phyloP scores from a whole-genome alignment of 179 eudicot genomes.

The Heliamphora pulchella region DNA sequence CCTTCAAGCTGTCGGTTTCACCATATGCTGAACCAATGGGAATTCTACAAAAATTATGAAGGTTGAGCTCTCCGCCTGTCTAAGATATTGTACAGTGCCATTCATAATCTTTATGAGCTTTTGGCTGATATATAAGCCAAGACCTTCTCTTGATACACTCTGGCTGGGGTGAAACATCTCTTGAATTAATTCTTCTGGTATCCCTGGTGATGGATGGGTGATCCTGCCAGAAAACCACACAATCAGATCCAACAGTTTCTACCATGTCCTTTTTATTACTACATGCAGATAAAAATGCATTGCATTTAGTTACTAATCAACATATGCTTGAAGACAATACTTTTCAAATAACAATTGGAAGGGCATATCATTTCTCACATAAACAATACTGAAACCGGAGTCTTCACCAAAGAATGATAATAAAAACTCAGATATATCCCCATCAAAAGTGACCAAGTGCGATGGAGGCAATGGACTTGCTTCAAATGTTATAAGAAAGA shows the following conservation, averaged over 20 bases:
- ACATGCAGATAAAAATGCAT: neutral
- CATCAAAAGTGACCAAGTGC: neutral
- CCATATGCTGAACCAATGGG: constrained; percentile 37
- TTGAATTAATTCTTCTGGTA: constrained; percentile 62
- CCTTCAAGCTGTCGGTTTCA: neutral
- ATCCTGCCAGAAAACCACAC: constrained; percentile 43
- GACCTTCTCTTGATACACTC: constrained; percentile 77
- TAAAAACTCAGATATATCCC: neutral
- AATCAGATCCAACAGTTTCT: neutral
- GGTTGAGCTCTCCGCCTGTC: constrained; percentile 62
- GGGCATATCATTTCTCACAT: neutral
- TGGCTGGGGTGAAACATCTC: constrained; percentile 74
- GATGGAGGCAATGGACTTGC: neutral
- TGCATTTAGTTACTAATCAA: neutral
- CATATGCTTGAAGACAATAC: neutral
- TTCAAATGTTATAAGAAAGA: neutral
- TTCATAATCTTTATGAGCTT: constrained; percentile 77
- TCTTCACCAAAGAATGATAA: neutral
- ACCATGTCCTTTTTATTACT: neutral
- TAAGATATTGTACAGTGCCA: constrained; percentile 72
- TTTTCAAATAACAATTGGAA: neutral
- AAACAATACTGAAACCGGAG: neutral
- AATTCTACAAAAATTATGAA: constrained; percentile 63
- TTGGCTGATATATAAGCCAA: constrained; percentile 72
- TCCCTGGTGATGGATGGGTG: constrained; percentile 80